These are phyloP conservation scores for Lactifluus pinguis DNA, from an alignment of 768 basidiomycete species.

Conservation along the genomic window DNA sequence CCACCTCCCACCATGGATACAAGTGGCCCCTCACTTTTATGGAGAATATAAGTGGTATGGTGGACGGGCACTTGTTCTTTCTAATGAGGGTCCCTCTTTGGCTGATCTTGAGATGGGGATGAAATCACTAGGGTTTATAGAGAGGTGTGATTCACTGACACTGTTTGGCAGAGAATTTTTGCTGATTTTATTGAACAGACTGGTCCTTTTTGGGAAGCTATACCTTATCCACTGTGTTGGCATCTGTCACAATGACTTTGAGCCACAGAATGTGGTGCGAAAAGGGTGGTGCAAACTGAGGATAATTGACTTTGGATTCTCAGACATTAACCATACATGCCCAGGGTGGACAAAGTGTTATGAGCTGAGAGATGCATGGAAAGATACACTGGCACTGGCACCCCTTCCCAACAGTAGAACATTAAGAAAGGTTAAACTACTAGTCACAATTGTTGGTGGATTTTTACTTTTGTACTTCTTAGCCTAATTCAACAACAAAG, in stretches of 20 bases:
- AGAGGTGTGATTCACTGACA: neutral
- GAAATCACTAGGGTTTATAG: neutral
- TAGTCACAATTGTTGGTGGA: too few relatives aligned
- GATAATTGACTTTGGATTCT: too few relatives aligned
- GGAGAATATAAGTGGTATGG: neutral
- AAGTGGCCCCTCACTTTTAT: neutral
- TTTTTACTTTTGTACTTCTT: too few relatives aligned
- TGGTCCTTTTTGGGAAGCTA: neutral
- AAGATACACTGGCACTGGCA: too few relatives aligned
- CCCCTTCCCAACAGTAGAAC: too few relatives aligned
- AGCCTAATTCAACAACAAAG: too few relatives aligned
- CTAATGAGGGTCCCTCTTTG: neutral
- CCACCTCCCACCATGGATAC: neutral
- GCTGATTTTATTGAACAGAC: neutral
- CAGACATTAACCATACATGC: too few relatives aligned
- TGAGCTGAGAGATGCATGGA: too few relatives aligned
- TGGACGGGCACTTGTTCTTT: neutral
- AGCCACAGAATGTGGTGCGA: neutral
- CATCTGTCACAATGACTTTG: neutral
- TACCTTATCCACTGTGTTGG: neutral
- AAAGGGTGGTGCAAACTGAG: neutral
- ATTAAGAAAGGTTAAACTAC: too few relatives aligned
- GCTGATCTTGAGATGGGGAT: neutral
- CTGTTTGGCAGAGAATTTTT: neutral
- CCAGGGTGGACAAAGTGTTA: too few relatives aligned